These are phyloP conservation scores for Spiromastix sp. DNA, from an alignment of 2,329 filamentous ascomycete genomes.

Conservation along the genomic window DNA sequence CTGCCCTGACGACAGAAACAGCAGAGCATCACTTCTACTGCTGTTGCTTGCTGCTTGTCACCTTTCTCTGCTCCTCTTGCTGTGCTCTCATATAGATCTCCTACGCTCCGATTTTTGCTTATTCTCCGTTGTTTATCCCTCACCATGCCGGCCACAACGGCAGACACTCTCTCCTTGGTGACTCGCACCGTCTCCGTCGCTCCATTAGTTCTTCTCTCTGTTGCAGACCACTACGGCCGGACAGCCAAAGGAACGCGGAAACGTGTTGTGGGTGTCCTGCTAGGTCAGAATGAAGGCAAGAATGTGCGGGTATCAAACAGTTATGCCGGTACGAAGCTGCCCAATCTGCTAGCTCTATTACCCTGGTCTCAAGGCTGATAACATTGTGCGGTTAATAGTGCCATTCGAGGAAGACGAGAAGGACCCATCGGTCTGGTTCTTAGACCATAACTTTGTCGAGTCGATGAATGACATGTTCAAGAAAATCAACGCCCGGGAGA, in stretches of 20 bases:
- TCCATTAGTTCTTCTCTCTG: conserved; percentile 92
- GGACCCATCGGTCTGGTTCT: conserved; percentile 96
- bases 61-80: not conserved
- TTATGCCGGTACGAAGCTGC: conserved; percentile 73
- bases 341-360: not conserved
- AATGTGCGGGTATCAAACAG: conserved; percentile 97
- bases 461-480: conserved; percentile 99
- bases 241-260: conserved; percentile 78
- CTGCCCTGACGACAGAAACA: too few relatives aligned
- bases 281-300: conserved; percentile 93
- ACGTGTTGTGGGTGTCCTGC: conserved; percentile 85
- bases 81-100: not conserved
- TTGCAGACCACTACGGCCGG: conserved; percentile 96
- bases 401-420: conserved; percentile 99
- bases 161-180: conserved; percentile 90
- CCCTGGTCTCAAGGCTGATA: conserved; percentile 5
- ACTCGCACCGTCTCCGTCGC: conserved; percentile 93
- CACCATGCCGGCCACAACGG: conserved; percentile 90
- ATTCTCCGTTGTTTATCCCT: conserved; percentile 10
- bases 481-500: conserved; percentile 97
- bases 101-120: too few relatives aligned
- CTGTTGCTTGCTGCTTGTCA: not conserved
- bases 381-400: conserved; percentile 43
- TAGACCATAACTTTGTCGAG: conserved; percentile 99
- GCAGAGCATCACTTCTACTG: too few relatives aligned